These are phyloP conservation scores for Olyra latifolia DNA, from an alignment of 176 grass and related monocot genomes.

Conservation along the genomic window DNA sequence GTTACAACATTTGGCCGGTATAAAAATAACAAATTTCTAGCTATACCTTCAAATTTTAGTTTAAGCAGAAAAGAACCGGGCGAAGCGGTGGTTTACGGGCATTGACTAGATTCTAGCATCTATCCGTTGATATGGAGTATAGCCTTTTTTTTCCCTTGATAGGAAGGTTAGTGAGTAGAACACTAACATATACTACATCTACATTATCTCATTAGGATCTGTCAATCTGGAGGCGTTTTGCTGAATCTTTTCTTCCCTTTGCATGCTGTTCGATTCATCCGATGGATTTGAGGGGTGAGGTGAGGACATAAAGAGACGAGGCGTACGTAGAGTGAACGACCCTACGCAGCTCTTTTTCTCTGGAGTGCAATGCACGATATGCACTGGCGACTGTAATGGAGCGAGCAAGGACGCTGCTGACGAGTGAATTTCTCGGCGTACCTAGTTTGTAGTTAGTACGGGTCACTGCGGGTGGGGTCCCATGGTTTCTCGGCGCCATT, in stretches of 20 bases:
- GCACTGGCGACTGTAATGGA: not conserved
- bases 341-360: not conserved
- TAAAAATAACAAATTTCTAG: too few relatives aligned
- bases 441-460: not conserved
- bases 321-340: not conserved
- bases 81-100: too few relatives aligned
- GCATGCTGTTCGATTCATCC: not conserved
- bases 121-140: not conserved
- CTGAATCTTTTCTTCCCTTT: not conserved
- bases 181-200: too few relatives aligned
- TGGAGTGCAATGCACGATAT: not conserved
- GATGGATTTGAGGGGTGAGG: not conserved
- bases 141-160: not conserved
- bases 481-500: not conserved
- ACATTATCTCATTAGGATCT: not conserved
- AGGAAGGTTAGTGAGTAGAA: not conserved
- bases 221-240: not conserved
- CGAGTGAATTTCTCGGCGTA: not conserved
- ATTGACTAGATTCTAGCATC: constrained; percentile 4
- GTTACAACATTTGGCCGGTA: too few relatives aligned
- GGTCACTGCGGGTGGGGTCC: not conserved
- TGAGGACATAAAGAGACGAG: not conserved
- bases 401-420: not conserved
- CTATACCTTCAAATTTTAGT: too few relatives aligned
- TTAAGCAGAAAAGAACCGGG: too few relatives aligned